A percentile compares a stretch with the other conserved stretches of the same genome.
These are phyloP conservation scores for Sphaerulina vaccinii DNA, from an alignment of 2,329 filamentous ascomycete species.

Conservation along the genomic window DNA sequence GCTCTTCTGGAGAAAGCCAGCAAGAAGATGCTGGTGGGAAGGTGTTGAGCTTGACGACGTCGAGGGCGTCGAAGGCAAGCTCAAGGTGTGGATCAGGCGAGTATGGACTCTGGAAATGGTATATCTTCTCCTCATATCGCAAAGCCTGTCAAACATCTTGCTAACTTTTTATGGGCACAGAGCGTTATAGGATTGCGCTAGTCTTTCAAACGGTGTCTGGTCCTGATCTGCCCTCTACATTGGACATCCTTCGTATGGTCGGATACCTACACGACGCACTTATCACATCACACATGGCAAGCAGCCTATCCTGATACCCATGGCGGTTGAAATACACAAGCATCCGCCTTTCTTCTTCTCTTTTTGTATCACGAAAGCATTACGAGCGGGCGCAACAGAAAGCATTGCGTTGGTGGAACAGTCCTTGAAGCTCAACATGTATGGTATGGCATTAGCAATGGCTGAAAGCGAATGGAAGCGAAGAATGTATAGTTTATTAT, in stretches of 20 bases:
- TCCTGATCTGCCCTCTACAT: background rate
- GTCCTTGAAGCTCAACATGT: slow-evolving; percentile 13
- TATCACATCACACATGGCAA: background rate
- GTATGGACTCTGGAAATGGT: slow-evolving; percentile 98
- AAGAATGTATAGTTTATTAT: slow-evolving; percentile 8
- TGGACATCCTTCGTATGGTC: too few relatives aligned
- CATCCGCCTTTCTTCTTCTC: slow-evolving; percentile 3
- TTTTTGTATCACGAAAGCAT: slow-evolving; percentile 8
- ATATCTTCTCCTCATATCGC: slow-evolving; percentile 34
- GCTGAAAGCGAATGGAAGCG: slow-evolving; percentile 1
- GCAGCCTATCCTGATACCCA: slow-evolving; percentile 5
- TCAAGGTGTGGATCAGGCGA: slow-evolving; percentile 97
- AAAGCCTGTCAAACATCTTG: background rate
- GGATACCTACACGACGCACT: too few relatives aligned
- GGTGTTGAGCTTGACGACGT: slow-evolving; percentile 88
- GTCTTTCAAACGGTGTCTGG: background rate
- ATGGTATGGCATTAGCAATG: slow-evolving; percentile 9
- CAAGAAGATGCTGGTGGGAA: slow-evolving; percentile 97
- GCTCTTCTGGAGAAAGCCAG: slow-evolving; percentile 97
- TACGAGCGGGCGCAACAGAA: slow-evolving; percentile 12
- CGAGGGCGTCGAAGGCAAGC: slow-evolving; percentile 82
- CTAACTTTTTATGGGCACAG: slow-evolving; percentile 20
- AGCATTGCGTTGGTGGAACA: slow-evolving; percentile 15
- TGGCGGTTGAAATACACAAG: background rate
- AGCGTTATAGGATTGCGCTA: slow-evolving; percentile 36